Base-by-base conservation (phyloP, 2,329 filamentous ascomycete species). In the Hymenoscyphus salicellus region DNA sequence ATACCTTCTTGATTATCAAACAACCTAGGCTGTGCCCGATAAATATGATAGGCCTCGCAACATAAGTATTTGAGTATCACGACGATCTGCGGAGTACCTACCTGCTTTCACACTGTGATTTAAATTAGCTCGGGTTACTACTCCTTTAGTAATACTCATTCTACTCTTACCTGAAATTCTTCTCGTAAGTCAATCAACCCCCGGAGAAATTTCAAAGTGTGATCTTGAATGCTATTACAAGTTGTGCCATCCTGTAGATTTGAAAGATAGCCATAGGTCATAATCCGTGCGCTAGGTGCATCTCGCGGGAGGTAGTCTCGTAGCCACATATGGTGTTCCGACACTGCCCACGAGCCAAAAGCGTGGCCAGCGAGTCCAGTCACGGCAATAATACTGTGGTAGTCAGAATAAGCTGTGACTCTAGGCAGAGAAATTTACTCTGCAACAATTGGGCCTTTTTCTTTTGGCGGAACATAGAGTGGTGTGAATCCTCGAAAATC, bases 301-400 rank as follows among this genome's bases (percentile, higher is more conserved):
- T 77, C 72, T 43, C 66, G 71, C 20, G 77, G 77, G 28, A 80
- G 69, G 28, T 78, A 67, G 41, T 75, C 68, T 33, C 67, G 72
- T n/a, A 80, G 71, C 78, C 78, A 80, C 67, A 70, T 75, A 33
- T 74, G 69, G 3, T 70, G 71, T 55, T 73, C 69, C 20, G 74
- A 72, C 6, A 60, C 56, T n/a, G 75, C 77, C 77, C 78, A 80
- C 56, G 78, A 78, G 32, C 71, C 71, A 32, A 73, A 72, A 5
- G 75, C 73, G 63, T 80, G 68, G 16, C 78, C 78, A 66, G 77
- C 77, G 16, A 80, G 74, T 17, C 78, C 78, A 68, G 80, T 78
- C 36, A 80, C 76, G 5, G 79, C 79, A 32, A 81, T 73, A n/a
- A 67, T 60, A 14, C 63, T 67, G 52, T 33, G 33, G 33, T 38